These are phyloP conservation scores for Solanum microdontum DNA, from an alignment of 257 asterid species.

Conservation along the genomic window DNA sequence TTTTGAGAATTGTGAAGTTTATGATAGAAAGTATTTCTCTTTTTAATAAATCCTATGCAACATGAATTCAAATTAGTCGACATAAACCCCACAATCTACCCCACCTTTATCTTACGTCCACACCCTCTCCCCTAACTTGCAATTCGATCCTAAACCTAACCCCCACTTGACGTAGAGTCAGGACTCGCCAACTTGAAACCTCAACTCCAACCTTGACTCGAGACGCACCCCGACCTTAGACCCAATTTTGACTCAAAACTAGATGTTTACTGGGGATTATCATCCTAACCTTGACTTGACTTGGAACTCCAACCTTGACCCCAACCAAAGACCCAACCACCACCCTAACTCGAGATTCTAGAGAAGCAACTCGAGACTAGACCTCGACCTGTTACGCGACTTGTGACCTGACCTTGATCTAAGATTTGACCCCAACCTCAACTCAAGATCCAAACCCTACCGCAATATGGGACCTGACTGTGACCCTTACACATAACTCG, in stretches of 20 bases:
- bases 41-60: no score
- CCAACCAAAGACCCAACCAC: neutral
- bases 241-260: no score
- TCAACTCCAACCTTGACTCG: no score
- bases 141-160: no score
- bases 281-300: neutral
- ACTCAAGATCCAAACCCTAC: neutral
- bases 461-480: fast-evolving
- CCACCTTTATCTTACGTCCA: neutral
- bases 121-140: no score
- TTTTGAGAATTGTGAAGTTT: neutral
- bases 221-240: no score
- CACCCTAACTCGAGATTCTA: neutral
- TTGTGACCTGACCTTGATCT: neutral
- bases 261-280: no score
- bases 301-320: neutral
- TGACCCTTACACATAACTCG: neutral
- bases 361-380: neutral
- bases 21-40: fast-evolving
- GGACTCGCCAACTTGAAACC: no score
- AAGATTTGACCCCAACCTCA: neutral
- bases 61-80: neutral
- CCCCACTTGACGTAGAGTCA: no score
- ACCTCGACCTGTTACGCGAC: neutral
- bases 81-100: neutral